These are phyloP conservation scores for Anthoceros angustus DNA, from an alignment of 225 moss, liverwort and hornwort genomes.

Conservation along the genomic window DNA sequence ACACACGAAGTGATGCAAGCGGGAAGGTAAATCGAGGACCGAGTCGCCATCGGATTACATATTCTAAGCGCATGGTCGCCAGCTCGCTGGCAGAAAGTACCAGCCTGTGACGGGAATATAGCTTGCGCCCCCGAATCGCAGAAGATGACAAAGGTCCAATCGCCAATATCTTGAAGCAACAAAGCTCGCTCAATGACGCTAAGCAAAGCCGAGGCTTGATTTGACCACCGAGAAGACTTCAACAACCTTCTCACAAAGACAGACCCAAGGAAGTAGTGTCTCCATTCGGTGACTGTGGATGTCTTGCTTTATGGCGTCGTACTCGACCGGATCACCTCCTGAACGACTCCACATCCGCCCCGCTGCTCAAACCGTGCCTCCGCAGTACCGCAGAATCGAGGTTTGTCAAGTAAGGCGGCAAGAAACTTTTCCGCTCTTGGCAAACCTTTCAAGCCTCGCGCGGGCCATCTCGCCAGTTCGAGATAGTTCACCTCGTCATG, in stretches of 20 bases:
- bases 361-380: background rate
- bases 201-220: no score
- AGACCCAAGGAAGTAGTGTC: background rate
- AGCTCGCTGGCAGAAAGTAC: background rate
- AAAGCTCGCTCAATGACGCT: background rate
- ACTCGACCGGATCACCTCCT: background rate
- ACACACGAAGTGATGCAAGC: no score
- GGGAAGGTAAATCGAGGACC: no score
- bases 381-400: background rate
- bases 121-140: background rate
- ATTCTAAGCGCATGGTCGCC: no score
- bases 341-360: background rate
- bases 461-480: no score
- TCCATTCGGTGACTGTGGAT: background rate
- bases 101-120: background rate
- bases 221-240: background rate
- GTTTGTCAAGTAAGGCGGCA: no score
- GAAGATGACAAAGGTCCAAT: no score
- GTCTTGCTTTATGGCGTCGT: background rate
- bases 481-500: no score
- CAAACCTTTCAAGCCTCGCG: no score
- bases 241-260: background rate
- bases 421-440: no score
- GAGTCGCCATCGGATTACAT: no score
- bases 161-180: background rate